Percentiles rank a stretch among this genome's conserved stretches.
Conservation (phyloP, 176 grass and related monocot species). For the Poa pratensis region DNA sequence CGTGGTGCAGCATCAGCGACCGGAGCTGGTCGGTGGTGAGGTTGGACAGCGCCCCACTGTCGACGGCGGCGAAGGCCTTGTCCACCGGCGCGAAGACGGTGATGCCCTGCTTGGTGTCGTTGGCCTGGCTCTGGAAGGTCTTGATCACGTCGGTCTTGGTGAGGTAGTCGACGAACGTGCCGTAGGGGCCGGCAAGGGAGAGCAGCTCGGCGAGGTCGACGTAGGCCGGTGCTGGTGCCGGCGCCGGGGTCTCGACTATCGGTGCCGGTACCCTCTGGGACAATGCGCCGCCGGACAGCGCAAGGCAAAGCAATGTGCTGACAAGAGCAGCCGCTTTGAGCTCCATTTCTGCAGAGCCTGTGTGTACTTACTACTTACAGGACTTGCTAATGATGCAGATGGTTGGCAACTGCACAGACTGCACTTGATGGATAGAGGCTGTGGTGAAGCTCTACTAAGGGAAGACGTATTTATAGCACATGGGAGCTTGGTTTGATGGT, state of each 20-base stretch:
- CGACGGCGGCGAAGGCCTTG: constrained; percentile 49
- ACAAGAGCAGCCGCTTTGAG: background rate
- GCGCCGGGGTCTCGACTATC: constrained; percentile 31
- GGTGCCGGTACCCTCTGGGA: background rate
- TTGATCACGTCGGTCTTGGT: constrained; percentile 50
- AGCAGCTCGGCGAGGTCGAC: constrained; percentile 60
- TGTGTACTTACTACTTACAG: too few species aligned
- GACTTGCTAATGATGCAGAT: background rate
- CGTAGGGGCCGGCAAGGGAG: constrained; percentile 53
- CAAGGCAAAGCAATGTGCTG: constrained; percentile 31
- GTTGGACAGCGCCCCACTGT: constrained; percentile 35
- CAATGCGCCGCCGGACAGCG: background rate
- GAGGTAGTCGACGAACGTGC: constrained; percentile 51
- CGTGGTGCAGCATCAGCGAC: constrained; percentile 59
- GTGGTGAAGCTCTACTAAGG: constrained; percentile 9
- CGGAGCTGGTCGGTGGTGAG: constrained; percentile 54
- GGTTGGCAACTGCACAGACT: background rate
- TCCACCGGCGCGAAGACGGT: constrained; percentile 58
- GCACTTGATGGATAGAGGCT: background rate
- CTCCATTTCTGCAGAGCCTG: constrained; percentile 19
- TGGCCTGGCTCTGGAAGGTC: constrained; percentile 55
- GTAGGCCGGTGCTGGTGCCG: constrained; percentile 50
- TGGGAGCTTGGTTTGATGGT: background rate
- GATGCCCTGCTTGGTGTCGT: constrained; percentile 51
- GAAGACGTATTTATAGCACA: constrained; percentile 19